Evolutionary conservation across 2,329 filamentous ascomycete species (phyloP).

Genomic region (Neospermospora avenae): DNA sequence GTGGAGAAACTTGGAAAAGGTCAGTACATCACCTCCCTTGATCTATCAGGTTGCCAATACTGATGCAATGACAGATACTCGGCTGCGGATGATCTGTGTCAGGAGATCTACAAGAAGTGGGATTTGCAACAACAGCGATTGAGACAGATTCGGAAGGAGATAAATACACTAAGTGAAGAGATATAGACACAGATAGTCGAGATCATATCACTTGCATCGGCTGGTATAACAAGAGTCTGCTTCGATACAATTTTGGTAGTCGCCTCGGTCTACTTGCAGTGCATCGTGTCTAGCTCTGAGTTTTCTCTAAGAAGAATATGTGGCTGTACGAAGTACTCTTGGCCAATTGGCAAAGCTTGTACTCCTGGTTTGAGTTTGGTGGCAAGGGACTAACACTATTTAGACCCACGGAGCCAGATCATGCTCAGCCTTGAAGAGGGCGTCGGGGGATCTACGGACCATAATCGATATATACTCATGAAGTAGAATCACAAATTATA

Average conservation of each 20-base stretch:
- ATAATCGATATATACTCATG: background rate
- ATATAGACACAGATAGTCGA: background rate
- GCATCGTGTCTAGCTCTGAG: no score
- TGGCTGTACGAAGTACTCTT: no score
- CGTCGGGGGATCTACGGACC: background rate
- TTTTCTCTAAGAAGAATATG: no score
- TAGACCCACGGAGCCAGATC: background rate
- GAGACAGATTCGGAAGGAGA: conserved; percentile 9
- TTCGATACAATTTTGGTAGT: no score
- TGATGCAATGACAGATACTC: conserved; percentile 8
- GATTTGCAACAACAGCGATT: conserved; percentile 1
- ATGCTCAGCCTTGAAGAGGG: background rate
- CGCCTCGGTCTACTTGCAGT: no score
- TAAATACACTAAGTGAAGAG: conserved; percentile 3
- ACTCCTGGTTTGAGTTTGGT: no score
- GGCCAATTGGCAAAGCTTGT: no score
- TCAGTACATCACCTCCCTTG: background rate
- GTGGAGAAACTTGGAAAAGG: conserved; percentile 19
- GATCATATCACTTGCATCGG: no score
- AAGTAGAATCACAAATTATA: no score
- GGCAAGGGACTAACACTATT: no score
- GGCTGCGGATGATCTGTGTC: conserved; percentile 15
- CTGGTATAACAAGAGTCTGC: no score
- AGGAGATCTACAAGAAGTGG: conserved; percentile 15
- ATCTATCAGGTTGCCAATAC: no score